Conservation (phyloP, 257 asterid genomes). For the Nicotiana sylvestris region DNA sequence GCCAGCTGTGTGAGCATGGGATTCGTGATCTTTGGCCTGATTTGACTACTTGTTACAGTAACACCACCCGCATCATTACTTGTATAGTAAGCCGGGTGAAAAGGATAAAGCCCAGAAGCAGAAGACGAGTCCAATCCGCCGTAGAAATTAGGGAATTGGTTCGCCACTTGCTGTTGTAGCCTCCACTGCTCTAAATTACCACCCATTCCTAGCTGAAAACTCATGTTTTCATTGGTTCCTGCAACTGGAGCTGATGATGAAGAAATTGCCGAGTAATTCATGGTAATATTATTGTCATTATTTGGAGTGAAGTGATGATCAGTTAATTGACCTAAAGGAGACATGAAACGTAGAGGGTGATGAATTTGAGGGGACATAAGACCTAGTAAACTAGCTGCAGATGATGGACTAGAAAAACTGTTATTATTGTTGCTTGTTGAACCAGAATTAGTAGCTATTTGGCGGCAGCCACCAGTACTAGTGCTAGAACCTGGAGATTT, state of each 20-base stretch:
- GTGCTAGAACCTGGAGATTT: slow-evolving; percentile 51
- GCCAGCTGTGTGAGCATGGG: slow-evolving; percentile 43
- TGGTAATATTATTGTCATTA: slow-evolving; percentile 17
- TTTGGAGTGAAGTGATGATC: slow-evolving; percentile 34
- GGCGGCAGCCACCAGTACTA: slow-evolving; percentile 25
- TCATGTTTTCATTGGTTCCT: neutral
- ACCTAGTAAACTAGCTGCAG: slow-evolving; percentile 32
- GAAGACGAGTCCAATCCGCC: slow-evolving; percentile 32
- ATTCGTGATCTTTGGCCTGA: slow-evolving; percentile 36
- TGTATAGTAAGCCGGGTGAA: slow-evolving; percentile 27
- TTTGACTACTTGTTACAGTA: neutral
- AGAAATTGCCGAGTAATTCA: slow-evolving; percentile 41
- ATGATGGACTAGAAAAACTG: neutral
- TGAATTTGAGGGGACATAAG: slow-evolving; percentile 43
- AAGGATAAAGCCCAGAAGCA: slow-evolving; percentile 19
- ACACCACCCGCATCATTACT: slow-evolving; percentile 32
- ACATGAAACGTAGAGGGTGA: slow-evolving; percentile 46
- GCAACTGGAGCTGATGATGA: slow-evolving; percentile 7
- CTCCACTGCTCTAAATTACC: slow-evolving; percentile 66
- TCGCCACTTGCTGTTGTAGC: slow-evolving; percentile 30
- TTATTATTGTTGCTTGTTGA: slow-evolving; percentile 40
- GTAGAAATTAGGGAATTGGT: slow-evolving; percentile 58
- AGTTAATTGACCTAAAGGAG: slow-evolving; percentile 55
- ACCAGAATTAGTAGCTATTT: slow-evolving; percentile 28
- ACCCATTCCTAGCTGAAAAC: slow-evolving; percentile 22